Evolutionary conservation across 192 early-diverging fungal genomes (phyloP).

Genomic region (Rhizophlyctis rosea): DNA sequence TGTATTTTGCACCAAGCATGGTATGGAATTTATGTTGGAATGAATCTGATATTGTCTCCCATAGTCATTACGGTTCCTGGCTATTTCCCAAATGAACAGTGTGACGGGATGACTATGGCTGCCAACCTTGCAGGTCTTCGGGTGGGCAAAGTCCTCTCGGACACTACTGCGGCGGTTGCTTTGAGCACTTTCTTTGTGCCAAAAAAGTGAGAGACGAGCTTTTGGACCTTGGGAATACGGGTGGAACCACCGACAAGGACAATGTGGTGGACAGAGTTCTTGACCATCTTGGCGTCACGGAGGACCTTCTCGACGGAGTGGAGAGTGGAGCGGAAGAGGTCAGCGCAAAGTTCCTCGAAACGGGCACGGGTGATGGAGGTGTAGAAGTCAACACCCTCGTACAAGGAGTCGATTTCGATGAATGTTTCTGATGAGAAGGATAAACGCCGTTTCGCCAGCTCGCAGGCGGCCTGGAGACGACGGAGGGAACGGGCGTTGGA

Average conservation of each 20-base stretch:
- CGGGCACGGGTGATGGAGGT: constrained; percentile 96
- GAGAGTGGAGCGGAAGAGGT: constrained; percentile 93
- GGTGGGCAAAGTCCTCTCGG: too few relatives aligned
- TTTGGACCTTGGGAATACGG: constrained; percentile 99
- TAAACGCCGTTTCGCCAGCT: constrained; percentile 96
- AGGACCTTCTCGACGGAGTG: constrained; percentile 96
- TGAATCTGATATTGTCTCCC: too few relatives aligned
- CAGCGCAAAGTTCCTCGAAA: constrained; percentile 98
- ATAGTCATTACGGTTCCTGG: too few relatives aligned
- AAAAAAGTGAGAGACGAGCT: constrained; percentile 97
- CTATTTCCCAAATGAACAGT: too few relatives aligned
- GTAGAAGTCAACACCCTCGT: constrained; percentile 97
- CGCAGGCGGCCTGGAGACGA: constrained; percentile 95
- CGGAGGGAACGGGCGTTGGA: constrained; percentile 88
- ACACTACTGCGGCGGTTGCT: too few relatives aligned
- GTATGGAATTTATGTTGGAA: too few relatives aligned
- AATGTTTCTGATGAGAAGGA: constrained; percentile 92
- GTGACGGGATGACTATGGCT: too few relatives aligned
- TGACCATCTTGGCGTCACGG: constrained; percentile 94
- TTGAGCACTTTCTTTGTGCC: constrained; percentile 99
- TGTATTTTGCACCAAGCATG: too few relatives aligned
- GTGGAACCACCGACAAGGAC: constrained; percentile 98
- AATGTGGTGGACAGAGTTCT: constrained; percentile 86
- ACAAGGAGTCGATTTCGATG: constrained; percentile 96
- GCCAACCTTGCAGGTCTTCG: too few relatives aligned